These are phyloP conservation scores for Ophiosphaerella narmari DNA, from an alignment of 2,329 filamentous ascomycete species.

Conservation along the genomic window DNA sequence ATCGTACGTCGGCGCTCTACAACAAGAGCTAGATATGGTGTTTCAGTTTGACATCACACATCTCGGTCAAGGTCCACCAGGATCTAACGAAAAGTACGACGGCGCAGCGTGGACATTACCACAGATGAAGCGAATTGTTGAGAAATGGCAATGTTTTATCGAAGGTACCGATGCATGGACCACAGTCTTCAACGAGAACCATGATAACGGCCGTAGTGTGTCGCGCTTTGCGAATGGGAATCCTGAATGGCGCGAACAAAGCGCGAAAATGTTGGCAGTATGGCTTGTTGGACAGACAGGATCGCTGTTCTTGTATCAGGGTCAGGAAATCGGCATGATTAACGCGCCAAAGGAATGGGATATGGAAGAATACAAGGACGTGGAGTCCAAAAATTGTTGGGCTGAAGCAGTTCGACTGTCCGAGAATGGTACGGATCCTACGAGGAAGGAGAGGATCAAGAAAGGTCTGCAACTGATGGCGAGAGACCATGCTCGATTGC, in stretches of 20 bases:
- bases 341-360: conserved; percentile 58
- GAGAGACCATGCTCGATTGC: conserved; percentile 71
- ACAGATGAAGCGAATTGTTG: conserved; percentile 49
- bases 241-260: conserved; percentile 49
- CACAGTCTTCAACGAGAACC: conserved; percentile 66
- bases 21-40: conserved; percentile 54
- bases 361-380: conserved; percentile 66
- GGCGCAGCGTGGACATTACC: conserved; percentile 46
- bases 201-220: conserved; percentile 63
- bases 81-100: conserved; percentile 38
- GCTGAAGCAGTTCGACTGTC: conserved; percentile 37
- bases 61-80: conserved; percentile 41
- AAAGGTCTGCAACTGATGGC: conserved; percentile 63
- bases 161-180: conserved; percentile 57
- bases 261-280: conserved; percentile 61
- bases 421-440: conserved; percentile 38
- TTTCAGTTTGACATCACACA: conserved; percentile 54
- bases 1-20: conserved; percentile 47
- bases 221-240: conserved; percentile 58
- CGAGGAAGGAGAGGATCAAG: conserved; percentile 40
- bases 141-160: conserved; percentile 56
- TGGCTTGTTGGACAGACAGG: conserved; percentile 56
- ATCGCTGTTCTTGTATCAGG: conserved; percentile 64
- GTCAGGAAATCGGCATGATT: conserved; percentile 65
- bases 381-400: conserved; percentile 57